Conservation (phyloP, 805 yeast genomes). For the Ogataea ramenticola region DNA sequence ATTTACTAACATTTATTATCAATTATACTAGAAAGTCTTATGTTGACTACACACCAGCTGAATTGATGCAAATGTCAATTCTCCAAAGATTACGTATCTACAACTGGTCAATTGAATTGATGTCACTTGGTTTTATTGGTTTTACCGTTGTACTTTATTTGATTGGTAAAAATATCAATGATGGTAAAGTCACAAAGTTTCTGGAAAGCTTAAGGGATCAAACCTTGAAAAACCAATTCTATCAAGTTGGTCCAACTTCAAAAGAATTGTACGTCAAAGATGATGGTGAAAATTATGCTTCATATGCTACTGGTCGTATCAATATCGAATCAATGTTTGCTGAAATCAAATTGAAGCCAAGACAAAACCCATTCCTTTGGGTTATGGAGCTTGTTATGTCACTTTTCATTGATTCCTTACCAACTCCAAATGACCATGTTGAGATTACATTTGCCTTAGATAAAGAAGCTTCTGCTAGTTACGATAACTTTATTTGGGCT, state of each 20-base stretch:
- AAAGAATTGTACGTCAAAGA: conserved; percentile 49
- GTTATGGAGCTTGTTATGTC: conserved; percentile 55
- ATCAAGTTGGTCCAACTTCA: conserved; percentile 59
- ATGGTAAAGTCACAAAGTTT: conserved; percentile 44
- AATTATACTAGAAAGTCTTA: conserved; percentile 3
- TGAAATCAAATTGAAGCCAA: conserved; percentile 59
- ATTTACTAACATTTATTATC: background rate
- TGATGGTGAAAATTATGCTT: conserved; percentile 49
- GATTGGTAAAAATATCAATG: conserved; percentile 56
- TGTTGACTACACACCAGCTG: conserved; percentile 34
- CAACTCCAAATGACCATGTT: conserved; percentile 51
- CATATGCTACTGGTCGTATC: conserved; percentile 86
- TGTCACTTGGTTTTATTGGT: conserved; percentile 44
- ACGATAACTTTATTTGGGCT: conserved; percentile 73
- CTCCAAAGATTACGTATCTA: conserved; percentile 49
- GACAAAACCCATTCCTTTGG: conserved; percentile 73
- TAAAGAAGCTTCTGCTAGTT: conserved; percentile 30
- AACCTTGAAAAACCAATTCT: conserved; percentile 60
- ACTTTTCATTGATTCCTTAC: conserved; percentile 47
- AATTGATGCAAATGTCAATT: conserved; percentile 52
- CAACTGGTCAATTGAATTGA: conserved; percentile 72
- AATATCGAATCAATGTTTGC: conserved; percentile 60
- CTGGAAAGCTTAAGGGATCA: conserved; percentile 39
- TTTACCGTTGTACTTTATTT: conserved; percentile 44
- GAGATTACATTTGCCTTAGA: conserved; percentile 54